Evolutionary conservation across 1,284 basidiomycete species (phyloP), one percentile per base, ranked within the genome.

Genomic region (Cutaneotrichosporon curvatum): DNA sequence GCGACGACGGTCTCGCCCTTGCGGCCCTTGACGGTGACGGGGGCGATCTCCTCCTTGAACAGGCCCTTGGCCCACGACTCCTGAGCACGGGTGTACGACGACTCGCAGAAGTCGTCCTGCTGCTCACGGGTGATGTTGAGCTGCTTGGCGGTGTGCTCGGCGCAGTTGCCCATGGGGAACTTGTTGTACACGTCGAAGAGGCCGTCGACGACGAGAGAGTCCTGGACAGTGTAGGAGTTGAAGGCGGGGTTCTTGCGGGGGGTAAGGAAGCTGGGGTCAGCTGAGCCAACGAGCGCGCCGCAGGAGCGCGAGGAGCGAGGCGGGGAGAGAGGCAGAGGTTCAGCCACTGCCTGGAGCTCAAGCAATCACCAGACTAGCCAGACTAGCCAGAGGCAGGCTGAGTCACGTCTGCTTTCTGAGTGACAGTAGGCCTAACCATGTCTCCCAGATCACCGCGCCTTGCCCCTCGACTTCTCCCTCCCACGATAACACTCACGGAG

Each of bases 111-210:
- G 31, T 79, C 78, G 71, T 98, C 94, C 65, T 87, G 85, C 23
- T 84, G 78, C 73, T 94, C 83, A 36, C 94, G 83, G 37, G 82
- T 78, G 70, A 97, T 92, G 42, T 75, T 74, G 72, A 84, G 78
- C 74, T 92, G 90, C 57, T 80, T 81, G 18, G 89, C 88, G n/a
- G 87, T 80, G 61, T 77, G 73, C 73, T 97, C 92, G 61, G 83
- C 94, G 60, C 94, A 97, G 78, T 87, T 86, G 55, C 91, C 92
- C 91, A 96, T 96, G 41, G 87, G 83, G 63, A 89, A 86, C 73
- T 94, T 82, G 78, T 94, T 89, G 79, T 90, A 94, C 45, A 87
- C 88, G 73, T 96, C 91, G 79, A 84, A 90, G 40, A 99, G 85
- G 61, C 92, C 95, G 67, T 99, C 95, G 59, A 75, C 79, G 72